Evolutionary conservation across 2,329 filamentous ascomycete species (phyloP), one percentile per base, ranked within the genome.

Genomic region (Arthrobotrys pseudoclavata): DNA sequence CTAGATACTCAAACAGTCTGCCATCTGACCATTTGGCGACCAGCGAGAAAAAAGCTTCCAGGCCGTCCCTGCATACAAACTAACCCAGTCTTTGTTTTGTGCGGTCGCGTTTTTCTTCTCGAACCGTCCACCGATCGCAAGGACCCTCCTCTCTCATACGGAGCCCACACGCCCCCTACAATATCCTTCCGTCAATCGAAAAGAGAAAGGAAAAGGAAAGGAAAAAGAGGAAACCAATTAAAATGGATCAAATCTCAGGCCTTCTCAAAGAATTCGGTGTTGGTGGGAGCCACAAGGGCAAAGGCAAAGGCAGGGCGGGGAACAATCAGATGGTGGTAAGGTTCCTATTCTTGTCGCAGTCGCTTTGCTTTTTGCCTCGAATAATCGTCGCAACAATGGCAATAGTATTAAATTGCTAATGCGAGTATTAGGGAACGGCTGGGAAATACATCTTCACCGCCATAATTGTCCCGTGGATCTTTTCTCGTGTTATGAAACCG

Each of bases 391-490:
- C 13, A 64, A n/a, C 2, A 45, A 1, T n/a, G n/a, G n/a, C n/a
- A 15, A 12, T 9, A 57, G 1, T 20, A 22, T 5, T 20, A 34
- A 10, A 53, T 6, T 52, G 69, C 61, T 72, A 67, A 72, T 29
- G 20, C 5, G 29, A 7, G 7, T 40, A 3, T 45, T 50, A 76
- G 72, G 66, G 66, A 9, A 76, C 72, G 37, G 72, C 72, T 37
- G 72, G 72, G 26, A 76, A 76, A 70, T 76, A 76, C 45, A 55
- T 76, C 20, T 69, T 76, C 45, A 76, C 72, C 57, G 72, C 72
- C 12, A 70, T 76, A 31, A 76, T 76, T 60, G 66, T 76, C 18
- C 72, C 72, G 13, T 76, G 72, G 72, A 31, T 76, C 60, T 76
- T 76, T 45, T 76, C 72, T 45, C 72, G 72, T 40, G 60, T 76